These are phyloP conservation scores for Diplodia mutila DNA, from an alignment of 2,329 filamentous ascomycete genomes.

Conservation along the genomic window DNA sequence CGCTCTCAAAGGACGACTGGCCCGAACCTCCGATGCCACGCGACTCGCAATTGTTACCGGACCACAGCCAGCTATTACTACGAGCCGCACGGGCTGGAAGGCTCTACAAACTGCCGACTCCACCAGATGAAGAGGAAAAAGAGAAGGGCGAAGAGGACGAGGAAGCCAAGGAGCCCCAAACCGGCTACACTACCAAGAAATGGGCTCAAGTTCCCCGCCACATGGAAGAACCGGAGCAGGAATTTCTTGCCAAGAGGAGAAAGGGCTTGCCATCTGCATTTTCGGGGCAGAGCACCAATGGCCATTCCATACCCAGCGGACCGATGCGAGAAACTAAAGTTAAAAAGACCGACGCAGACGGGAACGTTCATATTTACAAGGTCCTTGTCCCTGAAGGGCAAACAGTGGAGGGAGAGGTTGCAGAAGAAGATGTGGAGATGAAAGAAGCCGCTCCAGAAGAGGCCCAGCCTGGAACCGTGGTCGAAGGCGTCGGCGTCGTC, in stretches of 20 bases:
- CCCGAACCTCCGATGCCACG: conserved; percentile 87
- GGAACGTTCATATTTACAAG: conserved; percentile 83
- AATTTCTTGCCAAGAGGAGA: conserved; percentile 65
- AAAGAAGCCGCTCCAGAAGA: conserved; percentile 47
- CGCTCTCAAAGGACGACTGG: conserved; percentile 59
- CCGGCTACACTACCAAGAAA: conserved; percentile 60
- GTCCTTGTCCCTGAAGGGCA: conserved; percentile 81
- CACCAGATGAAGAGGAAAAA: conserved; percentile 65
- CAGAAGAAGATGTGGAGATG: conserved; percentile 57
- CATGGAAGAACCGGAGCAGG: conserved; percentile 61
- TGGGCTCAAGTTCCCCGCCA: conserved; percentile 62
- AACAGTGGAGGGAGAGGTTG: conserved; percentile 78
- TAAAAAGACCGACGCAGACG: conserved; percentile 72
- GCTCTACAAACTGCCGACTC: conserved; percentile 72
- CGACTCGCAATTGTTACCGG: conserved; percentile 75
- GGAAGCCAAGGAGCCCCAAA: conserved; percentile 49
- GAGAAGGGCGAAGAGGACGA: conserved; percentile 51
- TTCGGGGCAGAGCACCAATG: conserved; percentile 11
- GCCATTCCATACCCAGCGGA: conserved; percentile 13
- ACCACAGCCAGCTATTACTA: conserved; percentile 80
- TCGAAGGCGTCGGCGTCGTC: conserved; percentile 63
- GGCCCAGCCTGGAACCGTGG: conserved; percentile 58
- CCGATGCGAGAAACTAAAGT: conserved; percentile 78
- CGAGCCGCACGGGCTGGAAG: conserved; percentile 77
- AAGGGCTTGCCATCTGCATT: conserved; percentile 59